Conservation (phyloP, 352 stramenopile species). For the Hyaloperonospora arabidopsidis region DNA sequence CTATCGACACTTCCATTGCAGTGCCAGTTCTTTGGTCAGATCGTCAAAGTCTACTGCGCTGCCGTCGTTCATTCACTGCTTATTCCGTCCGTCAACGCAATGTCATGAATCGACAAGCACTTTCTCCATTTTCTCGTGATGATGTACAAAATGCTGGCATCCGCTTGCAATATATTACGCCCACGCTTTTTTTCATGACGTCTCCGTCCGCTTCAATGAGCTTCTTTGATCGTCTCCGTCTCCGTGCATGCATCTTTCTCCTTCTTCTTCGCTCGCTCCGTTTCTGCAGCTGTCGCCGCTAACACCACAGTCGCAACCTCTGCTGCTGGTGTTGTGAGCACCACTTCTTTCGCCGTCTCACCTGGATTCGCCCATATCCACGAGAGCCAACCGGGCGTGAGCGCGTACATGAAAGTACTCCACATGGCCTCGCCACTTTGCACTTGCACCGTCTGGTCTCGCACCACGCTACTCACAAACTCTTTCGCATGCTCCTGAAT, state of each 20-base stretch:
- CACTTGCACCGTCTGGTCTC: conserved; percentile 70
- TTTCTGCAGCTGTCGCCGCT: conserved; percentile 27
- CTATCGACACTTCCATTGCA: too few relatives aligned
- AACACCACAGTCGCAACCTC: conserved; percentile 30
- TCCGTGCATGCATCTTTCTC: conserved; percentile 7
- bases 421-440: conserved; percentile 74
- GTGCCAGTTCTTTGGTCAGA: too few relatives aligned
- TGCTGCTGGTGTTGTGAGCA: conserved; percentile 7
- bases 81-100: too few relatives aligned
- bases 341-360: conserved; percentile 11
- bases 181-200: too few relatives aligned
- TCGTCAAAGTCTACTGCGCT: too few relatives aligned
- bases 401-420: conserved; percentile 72
- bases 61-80: too few relatives aligned
- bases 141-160: too few relatives aligned
- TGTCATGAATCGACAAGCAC: too few relatives aligned
- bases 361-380: conserved; percentile 59
- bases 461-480: conserved; percentile 73
- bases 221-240: conserved; percentile 1
- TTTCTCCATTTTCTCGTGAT: too few relatives aligned
- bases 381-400: conserved; percentile 64
- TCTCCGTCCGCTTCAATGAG: not conserved
- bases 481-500: conserved; percentile 79
- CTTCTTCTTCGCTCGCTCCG: conserved; percentile 21
- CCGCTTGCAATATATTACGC: too few relatives aligned